Evolutionary conservation across 2,329 filamentous ascomycete genomes (phyloP), one percentile per base, ranked within the genome.

Genomic region (Scytalidium lignicola): DNA sequence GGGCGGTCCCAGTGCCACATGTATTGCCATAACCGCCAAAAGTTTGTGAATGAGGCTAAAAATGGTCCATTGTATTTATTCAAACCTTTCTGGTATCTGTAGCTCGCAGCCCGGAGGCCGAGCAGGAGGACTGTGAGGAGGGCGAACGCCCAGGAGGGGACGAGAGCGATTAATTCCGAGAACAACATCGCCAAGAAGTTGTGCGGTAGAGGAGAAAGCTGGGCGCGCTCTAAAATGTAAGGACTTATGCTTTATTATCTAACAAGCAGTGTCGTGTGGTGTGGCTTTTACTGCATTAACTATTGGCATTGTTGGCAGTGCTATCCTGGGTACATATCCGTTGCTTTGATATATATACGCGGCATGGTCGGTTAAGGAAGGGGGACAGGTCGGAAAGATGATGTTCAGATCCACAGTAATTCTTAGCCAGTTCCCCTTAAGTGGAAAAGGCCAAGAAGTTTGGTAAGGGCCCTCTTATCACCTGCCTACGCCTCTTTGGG

Each of bases 31-130:
- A 52, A 22, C 8, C 47, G 40, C 28, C 44, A 52, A n/a, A 44
- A 47, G 20, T 52, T 44, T 15, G 50, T 49, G 19, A 49, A 39
- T 13, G 44, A 49, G 20, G 47, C 50, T 18, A 52, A 26, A 22
- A 52, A 50, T 2, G 50, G 50, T 9, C 50, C 50, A 2, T 32
- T 32, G 40, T 52, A 52, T 29, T 47, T 49, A n/a, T 42, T 43
- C 7, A 52, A 21, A 6, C 47, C 43, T 10, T 44, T 42, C 2
- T 43, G 17, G 21, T 49, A 52, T 45, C 46, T 47, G 20, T 41
- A 32, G 15, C 32, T 37, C 15, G 32, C 32, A 13, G n/a, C 12
- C 10, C 32, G 32, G 6, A 37, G 15, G 15, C 32, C 6, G 32
- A 37, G 32, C 10, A 37, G 10, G 32, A 37, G 32, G n/a, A 37